Conservation (phyloP, 441 rosid species). For the Gossypium schwendimanii region DNA sequence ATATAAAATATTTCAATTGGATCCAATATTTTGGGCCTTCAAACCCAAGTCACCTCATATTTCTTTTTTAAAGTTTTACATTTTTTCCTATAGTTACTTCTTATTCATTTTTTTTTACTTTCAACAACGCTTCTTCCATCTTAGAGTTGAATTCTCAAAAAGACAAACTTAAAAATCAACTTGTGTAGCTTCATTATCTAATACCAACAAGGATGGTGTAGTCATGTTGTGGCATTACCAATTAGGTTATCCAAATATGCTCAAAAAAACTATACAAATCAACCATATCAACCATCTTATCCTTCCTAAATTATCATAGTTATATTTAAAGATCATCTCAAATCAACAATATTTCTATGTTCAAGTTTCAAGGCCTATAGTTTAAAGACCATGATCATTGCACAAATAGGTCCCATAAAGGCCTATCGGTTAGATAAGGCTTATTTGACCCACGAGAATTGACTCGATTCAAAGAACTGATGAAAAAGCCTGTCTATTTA, state of each 20-base stretch:
- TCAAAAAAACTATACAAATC: background rate
- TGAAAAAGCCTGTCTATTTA: too few species aligned
- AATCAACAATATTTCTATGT: background rate
- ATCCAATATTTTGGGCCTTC: too few species aligned
- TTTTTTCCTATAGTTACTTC: too few species aligned
- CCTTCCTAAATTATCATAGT: background rate
- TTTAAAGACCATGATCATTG: too few species aligned
- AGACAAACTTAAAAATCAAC: background rate
- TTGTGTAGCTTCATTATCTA: background rate
- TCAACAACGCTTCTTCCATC: background rate
- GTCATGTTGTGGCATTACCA: background rate
- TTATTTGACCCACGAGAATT: too few species aligned
- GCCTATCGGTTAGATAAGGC: too few species aligned
- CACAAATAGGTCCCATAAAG: too few species aligned
- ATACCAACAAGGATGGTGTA: background rate
- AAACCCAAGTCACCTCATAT: too few species aligned
- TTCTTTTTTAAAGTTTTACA: too few species aligned
- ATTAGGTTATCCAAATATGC: background rate
- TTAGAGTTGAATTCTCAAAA: background rate
- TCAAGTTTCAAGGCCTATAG: background rate
- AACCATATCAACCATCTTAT: background rate
- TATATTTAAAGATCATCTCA: background rate
- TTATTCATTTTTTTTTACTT: too few species aligned
- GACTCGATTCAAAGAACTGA: too few species aligned
- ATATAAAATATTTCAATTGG: too few species aligned